These are phyloP conservation scores for Ganoderma sinense DNA, from an alignment of 1,284 basidiomycete species.

Conservation along the genomic window DNA sequence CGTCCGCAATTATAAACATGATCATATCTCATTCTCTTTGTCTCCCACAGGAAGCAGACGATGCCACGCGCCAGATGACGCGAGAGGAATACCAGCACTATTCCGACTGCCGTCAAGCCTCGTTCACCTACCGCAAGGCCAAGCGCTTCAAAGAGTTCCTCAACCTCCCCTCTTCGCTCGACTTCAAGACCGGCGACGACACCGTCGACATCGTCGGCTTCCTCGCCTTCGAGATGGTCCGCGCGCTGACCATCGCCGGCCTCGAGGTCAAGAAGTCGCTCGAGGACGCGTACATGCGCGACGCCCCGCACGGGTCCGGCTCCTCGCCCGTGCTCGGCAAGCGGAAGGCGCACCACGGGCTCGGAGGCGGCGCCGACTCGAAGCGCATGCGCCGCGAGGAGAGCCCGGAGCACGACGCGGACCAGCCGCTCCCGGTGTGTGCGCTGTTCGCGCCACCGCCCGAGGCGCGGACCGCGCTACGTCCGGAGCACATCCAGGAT, in stretches of 20 bases:
- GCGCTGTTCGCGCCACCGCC: constrained; percentile 83
- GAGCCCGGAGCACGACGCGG: constrained; percentile 64
- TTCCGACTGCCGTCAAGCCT: constrained; percentile 96
- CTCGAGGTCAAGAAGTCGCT: constrained; percentile 82
- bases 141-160: constrained; percentile 97
- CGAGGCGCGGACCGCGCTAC: constrained; percentile 78
- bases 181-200: constrained; percentile 93
- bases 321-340: constrained; percentile 71
- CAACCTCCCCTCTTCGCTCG: constrained; percentile 88
- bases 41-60: constrained; percentile 83
- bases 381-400: constrained; percentile 71
- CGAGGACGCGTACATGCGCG: constrained; percentile 75
- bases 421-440: constrained; percentile 66
- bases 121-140: constrained; percentile 96
- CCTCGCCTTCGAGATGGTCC: constrained; percentile 96
- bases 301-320: constrained; percentile 57
- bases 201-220: constrained; percentile 98
- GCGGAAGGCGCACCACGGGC: constrained; percentile 58
- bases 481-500: constrained; percentile 88
- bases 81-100: constrained; percentile 98
- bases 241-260: constrained; percentile 88
- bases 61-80: constrained; percentile 95
- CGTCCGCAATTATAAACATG: background rate
- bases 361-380: constrained; percentile 47
- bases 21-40: background rate